Evolutionary conservation across 208 protist genomes (phyloP), one percentile per base, ranked within the genome.

Genomic region (Leishmania martiniquensis): DNA sequence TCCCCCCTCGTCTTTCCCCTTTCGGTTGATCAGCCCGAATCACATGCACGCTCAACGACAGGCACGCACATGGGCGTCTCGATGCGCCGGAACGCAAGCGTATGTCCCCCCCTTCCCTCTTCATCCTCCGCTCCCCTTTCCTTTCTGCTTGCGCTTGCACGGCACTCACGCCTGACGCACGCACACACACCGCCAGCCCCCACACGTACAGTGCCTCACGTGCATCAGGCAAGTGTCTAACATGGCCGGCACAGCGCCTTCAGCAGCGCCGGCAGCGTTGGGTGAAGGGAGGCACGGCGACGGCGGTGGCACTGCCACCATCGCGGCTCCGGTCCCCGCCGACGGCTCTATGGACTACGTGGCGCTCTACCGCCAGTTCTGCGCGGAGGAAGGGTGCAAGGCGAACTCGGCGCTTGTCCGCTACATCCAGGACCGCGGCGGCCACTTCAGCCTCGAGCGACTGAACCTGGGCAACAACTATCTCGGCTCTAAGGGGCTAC

Each of bases 401-500:
- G 84, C 88, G 9, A 98, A 98, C 83, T 96, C 93, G 0, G 92
- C 95, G 13, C 79, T 98, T 32, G 73, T 97, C 22, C 77, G 80
- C 20, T 91, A 91, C 76, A 92, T 96, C 20, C 78, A 91, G 66
- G 71, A 76, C 59, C 62, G 71, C 52, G 75, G 72, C 34, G 76
- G 72, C 17, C 69, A 86, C 65, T 73, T 82, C 68, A 75, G 65
- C 32, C 67, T 86, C 5, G 79, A 93, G 66, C 84, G 85, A 15
- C 72, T 97, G 9, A 73, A 83, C 37, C 83, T 98, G 7, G 66
- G 83, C 22, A 85, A 86, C 78, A 97, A 97, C 86, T 98, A 98
- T 65, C 83, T 98, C n/a, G 95, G 95, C 29, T 82, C 94, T 7
- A 95, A 94, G 10, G 95, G 95, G 10, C 84, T 97, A 32, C 84